phyloP scores from a whole-genome alignment of 2,329 filamentous ascomycete species.

The Claviceps quebecensis region DNA sequence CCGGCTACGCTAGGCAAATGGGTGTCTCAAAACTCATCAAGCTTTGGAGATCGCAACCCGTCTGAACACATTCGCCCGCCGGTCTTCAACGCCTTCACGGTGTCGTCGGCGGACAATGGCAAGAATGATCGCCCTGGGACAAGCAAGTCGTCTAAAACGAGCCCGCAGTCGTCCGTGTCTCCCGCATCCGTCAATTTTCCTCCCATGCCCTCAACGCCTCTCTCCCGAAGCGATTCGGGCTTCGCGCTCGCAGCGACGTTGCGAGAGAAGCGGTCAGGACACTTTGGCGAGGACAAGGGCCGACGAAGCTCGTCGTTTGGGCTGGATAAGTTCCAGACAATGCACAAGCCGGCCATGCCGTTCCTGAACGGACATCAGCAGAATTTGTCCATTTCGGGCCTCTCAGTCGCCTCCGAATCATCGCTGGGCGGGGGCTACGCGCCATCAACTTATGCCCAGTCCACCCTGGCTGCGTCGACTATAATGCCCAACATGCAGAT shows the following conservation, averaged over 20 bases:
- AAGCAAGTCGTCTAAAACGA: constrained; percentile 47
- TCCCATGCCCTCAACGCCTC: constrained; percentile 57
- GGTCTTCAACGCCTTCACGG: constrained; percentile 83
- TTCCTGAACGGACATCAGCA: constrained; percentile 54
- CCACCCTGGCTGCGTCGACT: constrained; percentile 72
- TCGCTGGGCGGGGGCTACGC: constrained; percentile 60
- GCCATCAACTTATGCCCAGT: constrained; percentile 71
- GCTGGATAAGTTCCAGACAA: constrained; percentile 53
- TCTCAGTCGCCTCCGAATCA: constrained; percentile 51
- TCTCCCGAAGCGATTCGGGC: constrained; percentile 84
- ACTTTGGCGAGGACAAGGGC: constrained; percentile 67
- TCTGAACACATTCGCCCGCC: constrained; percentile 40
- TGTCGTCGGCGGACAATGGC: constrained; percentile 53
- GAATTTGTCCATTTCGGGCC: constrained; percentile 44
- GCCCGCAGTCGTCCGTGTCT: constrained; percentile 53
- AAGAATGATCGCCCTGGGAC: constrained; percentile 67
- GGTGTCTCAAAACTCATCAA: constrained; percentile 77
- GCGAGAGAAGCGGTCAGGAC: constrained; percentile 84
- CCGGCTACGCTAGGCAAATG: constrained; percentile 69
- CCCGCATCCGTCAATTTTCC: constrained; percentile 70
- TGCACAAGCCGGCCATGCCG: constrained; percentile 58
- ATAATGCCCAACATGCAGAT: constrained; percentile 77
- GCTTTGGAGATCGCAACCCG: constrained; percentile 59
- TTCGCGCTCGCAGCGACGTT: constrained; percentile 76
- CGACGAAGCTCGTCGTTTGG: constrained; percentile 89